phyloP scores from a whole-genome alignment of 805 yeast genomes.

The Candida adriatica region DNA sequence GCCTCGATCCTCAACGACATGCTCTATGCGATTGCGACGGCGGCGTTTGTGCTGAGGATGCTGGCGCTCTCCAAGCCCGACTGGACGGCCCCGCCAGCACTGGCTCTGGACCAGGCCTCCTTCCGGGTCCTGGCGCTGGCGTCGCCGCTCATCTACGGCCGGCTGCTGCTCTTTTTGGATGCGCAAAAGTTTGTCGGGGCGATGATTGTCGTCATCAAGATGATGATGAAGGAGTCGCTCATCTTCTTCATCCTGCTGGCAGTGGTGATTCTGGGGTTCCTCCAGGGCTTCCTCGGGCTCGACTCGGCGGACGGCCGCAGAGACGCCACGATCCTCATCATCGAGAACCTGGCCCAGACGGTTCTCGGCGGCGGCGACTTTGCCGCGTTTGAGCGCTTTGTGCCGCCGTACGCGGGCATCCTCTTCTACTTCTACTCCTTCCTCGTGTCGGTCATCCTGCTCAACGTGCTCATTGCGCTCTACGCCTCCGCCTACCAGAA shows the following conservation, averaged over 20 bases:
- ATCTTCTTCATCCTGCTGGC: slow-evolving; percentile 69
- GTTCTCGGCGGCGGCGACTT: slow-evolving; percentile 73
- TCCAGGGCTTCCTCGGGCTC: slow-evolving; percentile 81
- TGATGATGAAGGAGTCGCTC: slow-evolving; percentile 83
- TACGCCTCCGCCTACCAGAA: slow-evolving; percentile 79
- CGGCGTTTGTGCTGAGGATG: slow-evolving; percentile 51
- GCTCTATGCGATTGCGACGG: slow-evolving; percentile 49
- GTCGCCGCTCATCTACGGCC: slow-evolving; percentile 83
- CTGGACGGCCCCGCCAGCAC: slow-evolving; percentile 18
- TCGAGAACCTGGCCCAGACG: slow-evolving; percentile 61
- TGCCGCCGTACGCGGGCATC: slow-evolving; percentile 80
- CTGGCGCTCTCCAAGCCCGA: slow-evolving; percentile 25
- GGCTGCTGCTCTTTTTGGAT: slow-evolving; percentile 70
- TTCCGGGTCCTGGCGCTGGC: slow-evolving; percentile 70
- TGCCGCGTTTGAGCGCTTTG: slow-evolving; percentile 60
- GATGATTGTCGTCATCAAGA: slow-evolving; percentile 77
- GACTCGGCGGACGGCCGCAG: slow-evolving; percentile 83
- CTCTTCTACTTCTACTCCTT: slow-evolving; percentile 74
- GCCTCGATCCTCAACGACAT: slow-evolving; percentile 74
- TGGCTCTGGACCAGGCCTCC: slow-evolving; percentile 45
- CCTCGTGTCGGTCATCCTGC: slow-evolving; percentile 63
- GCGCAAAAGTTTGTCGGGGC: slow-evolving; percentile 80
- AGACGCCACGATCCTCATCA: slow-evolving; percentile 61
- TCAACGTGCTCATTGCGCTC: slow-evolving; percentile 79
- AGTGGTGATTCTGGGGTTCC: slow-evolving; percentile 69